A percentile compares a stretch with the other conserved stretches of the same genome.
Evolutionary conservation across 179 eudicot species (phyloP).

Genomic region (Beta lomatogona): DNA sequence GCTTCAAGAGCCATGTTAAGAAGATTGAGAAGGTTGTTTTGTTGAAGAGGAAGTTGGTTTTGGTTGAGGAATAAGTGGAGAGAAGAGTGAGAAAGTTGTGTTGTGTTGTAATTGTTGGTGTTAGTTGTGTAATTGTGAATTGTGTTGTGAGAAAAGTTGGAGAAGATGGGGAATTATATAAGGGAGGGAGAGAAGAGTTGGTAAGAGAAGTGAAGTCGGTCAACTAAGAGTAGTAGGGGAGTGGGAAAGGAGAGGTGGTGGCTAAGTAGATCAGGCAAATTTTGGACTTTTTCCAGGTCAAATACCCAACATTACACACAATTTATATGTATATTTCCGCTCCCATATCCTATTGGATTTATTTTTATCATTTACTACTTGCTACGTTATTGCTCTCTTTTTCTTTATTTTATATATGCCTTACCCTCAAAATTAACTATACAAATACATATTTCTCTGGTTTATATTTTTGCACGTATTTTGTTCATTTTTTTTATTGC

Average conservation of each 20-base stretch:
- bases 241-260: constrained; percentile 19
- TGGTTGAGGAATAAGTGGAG: constrained; percentile 9
- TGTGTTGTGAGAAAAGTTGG: not conserved
- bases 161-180: not conserved
- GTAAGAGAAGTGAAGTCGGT: constrained; percentile 39
- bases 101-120: not conserved
- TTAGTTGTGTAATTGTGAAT: not conserved
- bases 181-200: constrained; percentile 12
- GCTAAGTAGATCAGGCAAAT: not conserved
- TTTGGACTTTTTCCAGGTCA: constrained; percentile 38
- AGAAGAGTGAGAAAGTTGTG: constrained; percentile 15
- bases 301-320: constrained; percentile 3
- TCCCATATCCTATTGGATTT: not conserved
- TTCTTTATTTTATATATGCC: too few relatives aligned
- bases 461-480: too few relatives aligned
- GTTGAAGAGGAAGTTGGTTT: constrained; percentile 2
- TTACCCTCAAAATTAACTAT: too few relatives aligned
- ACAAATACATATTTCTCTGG: too few relatives aligned
- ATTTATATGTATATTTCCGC: not conserved
- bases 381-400: too few relatives aligned
- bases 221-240: constrained; percentile 34
- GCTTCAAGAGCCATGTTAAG: constrained; percentile 13
- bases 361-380: not conserved
- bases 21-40: not conserved
- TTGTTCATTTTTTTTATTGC: too few relatives aligned